phyloP scores from a whole-genome alignment of 345 rosid genomes.

The Trapa bicornis region DNA sequence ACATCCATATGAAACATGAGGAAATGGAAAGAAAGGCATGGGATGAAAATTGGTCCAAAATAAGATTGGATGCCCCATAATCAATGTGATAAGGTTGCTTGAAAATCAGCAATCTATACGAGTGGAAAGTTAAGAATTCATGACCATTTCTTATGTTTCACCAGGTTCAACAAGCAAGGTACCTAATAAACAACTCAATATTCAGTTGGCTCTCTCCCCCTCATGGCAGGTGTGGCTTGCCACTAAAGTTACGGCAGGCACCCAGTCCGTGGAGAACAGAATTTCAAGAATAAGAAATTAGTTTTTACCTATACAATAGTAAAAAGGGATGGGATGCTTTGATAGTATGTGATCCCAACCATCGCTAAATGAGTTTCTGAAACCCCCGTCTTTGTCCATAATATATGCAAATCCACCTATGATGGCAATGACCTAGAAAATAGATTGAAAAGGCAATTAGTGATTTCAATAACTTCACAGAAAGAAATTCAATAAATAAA shows the following conservation, averaged over 20 bases:
- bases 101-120: neutral
- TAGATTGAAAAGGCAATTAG: neutral
- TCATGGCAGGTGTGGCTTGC: neutral
- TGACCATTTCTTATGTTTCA: neutral
- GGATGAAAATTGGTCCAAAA: too few species aligned
- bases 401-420: constrained; percentile 75
- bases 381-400: constrained; percentile 90
- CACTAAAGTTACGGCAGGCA: neutral
- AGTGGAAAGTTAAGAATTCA: neutral
- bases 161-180: neutral
- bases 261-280: neutral
- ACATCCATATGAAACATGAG: too few species aligned
- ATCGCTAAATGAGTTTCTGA: constrained; percentile 83
- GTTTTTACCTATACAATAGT: constrained; percentile 72
- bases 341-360: constrained; percentile 89
- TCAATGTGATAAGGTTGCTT: neutral
- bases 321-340: constrained; percentile 89
- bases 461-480: neutral
- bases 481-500: neutral
- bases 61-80: neutral
- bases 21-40: too few species aligned
- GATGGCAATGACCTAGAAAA: constrained; percentile 49
- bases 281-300: neutral
- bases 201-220: neutral
- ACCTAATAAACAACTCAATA: neutral